A percentile compares a stretch with the other conserved stretches of the same genome.
phyloP scores from a whole-genome alignment of 257 asterid species.

The Nyctanthes arbortristis region DNA sequence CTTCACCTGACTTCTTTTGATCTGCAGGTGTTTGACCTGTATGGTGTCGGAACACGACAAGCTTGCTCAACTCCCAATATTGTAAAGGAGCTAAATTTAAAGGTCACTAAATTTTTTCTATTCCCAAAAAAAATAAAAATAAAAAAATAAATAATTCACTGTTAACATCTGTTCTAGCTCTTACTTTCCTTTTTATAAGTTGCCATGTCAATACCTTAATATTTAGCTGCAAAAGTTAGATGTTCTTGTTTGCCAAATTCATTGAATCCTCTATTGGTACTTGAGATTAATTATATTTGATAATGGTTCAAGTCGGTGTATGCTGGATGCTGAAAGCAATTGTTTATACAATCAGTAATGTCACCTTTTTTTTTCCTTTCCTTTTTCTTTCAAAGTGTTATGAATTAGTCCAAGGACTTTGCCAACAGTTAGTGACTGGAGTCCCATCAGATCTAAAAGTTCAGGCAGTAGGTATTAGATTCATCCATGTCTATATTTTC shows the following conservation, averaged over 20 bases:
- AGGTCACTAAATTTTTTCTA: too few relatives aligned
- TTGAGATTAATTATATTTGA: neutral
- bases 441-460: neutral
- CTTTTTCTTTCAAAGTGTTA: too few relatives aligned
- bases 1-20: slow-evolving; percentile 5
- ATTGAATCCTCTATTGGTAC: neutral
- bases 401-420: neutral
- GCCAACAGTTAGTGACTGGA: neutral
- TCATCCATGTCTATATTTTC: neutral
- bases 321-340: neutral
- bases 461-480: neutral
- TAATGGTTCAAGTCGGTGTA: neutral
- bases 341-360: neutral
- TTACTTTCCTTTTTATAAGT: neutral
- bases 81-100: slow-evolving; percentile 69
- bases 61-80: slow-evolving; percentile 75
- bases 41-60: slow-evolving; percentile 85
- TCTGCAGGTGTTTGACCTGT: slow-evolving; percentile 76
- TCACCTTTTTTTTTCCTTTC: neutral
- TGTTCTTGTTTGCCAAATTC: neutral
- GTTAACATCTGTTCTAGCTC: neutral
- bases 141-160: neutral
- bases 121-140: too few relatives aligned
- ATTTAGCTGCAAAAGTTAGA: slow-evolving; percentile 1
- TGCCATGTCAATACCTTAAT: neutral